Evolutionary conservation across 106 monocot species (phyloP).

Genomic region (Phalaenopsis aphrodite): DNA sequence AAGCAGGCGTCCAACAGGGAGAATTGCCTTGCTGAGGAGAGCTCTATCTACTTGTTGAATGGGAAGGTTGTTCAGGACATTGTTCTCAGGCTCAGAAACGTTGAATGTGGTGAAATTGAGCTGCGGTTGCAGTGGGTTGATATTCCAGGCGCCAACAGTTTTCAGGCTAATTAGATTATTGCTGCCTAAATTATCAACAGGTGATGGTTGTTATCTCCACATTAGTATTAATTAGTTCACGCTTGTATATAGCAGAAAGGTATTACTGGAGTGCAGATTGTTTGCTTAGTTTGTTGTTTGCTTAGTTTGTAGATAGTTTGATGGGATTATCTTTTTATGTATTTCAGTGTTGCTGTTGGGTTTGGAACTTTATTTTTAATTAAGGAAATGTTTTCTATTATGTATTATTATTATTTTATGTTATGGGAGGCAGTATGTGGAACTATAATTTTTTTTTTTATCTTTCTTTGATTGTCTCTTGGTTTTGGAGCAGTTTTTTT

Average conservation of each 20-base stretch:
- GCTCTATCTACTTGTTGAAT: conserved; percentile 22
- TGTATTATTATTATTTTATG: too few relatives aligned
- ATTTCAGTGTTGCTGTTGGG: neutral
- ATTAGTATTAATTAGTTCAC: neutral
- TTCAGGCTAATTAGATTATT: neutral
- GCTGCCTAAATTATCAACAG: neutral
- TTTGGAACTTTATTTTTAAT: too few relatives aligned
- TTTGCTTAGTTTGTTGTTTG: neutral
- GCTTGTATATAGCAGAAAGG: neutral
- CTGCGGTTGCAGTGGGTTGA: conserved; percentile 42
- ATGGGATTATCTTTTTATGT: neutral
- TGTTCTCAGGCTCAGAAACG: conserved; percentile 37
- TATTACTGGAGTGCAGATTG: neutral
- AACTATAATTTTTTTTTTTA: too few relatives aligned
- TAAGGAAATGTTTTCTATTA: too few relatives aligned
- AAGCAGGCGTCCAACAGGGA: conserved; percentile 27
- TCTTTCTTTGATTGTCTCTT: too few relatives aligned
- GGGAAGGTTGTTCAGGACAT: conserved; percentile 46
- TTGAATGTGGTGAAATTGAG: conserved; percentile 52
- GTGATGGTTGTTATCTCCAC: neutral
- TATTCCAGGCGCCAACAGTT: conserved; percentile 17
- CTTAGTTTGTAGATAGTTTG: neutral
- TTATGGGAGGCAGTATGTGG: too few relatives aligned
- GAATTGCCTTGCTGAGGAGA: conserved; percentile 53
- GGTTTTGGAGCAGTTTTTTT: too few relatives aligned